phyloP scores from a whole-genome alignment of 2,329 filamentous ascomycete genomes.

The Colletotrichum costaricense region DNA sequence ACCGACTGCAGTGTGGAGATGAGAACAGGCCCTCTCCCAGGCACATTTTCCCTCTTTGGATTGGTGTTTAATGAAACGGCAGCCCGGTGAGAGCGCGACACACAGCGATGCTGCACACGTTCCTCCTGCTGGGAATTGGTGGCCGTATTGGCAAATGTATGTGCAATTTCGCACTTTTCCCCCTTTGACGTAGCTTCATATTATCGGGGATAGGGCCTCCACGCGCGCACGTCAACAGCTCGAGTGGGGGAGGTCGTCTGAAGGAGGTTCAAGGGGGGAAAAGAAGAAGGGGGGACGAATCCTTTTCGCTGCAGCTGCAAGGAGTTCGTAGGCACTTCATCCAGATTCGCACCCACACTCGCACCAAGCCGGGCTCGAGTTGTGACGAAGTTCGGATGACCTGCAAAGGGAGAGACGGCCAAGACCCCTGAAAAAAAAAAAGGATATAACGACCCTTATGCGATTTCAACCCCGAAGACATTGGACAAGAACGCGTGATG shows the following conservation, averaged over 20 bases:
- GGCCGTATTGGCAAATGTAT: conserved; percentile 1
- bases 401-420: conserved; percentile 18
- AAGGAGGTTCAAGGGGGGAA: not conserved
- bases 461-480: not conserved
- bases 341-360: not conserved
- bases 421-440: conserved; percentile 18
- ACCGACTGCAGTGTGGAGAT: conserved; percentile 32
- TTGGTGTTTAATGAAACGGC: conserved; percentile 33
- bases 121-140: not conserved
- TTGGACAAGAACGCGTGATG: conserved; percentile 12
- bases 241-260: not conserved
- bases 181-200: conserved; percentile 17
- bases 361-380: not conserved
- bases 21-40: conserved; percentile 27
- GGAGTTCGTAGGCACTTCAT: conserved; percentile 9
- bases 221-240: conserved; percentile 30
- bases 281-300: not conserved
- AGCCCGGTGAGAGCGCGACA: conserved; percentile 26
- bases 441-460: conserved; percentile 5
- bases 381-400: conserved; percentile 21
- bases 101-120: not conserved
- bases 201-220: conserved; percentile 24
- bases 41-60: conserved; percentile 25
- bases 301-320: conserved; percentile 23
- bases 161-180: conserved; percentile 28